phyloP scores from a whole-genome alignment of 2,329 filamentous ascomycete genomes.

The Fusarium xyrophilum region DNA sequence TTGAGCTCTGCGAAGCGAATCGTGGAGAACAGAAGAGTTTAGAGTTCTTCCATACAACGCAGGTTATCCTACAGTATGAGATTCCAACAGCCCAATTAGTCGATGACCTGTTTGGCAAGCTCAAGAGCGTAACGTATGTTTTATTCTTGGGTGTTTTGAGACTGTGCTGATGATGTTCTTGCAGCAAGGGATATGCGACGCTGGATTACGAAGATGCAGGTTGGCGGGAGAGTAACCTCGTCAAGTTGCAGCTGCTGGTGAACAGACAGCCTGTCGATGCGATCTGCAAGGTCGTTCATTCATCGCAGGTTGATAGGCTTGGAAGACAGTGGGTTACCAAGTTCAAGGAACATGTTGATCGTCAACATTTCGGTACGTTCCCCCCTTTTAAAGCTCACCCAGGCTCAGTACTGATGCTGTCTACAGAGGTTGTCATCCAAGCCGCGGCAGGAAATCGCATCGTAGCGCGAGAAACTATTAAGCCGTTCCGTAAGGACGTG shows the following conservation, averaged over 20 bases:
- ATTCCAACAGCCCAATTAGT: slow-evolving; percentile 89
- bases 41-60: slow-evolving; percentile 88
- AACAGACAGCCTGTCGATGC: slow-evolving; percentile 95
- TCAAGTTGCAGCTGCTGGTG: slow-evolving; percentile 90
- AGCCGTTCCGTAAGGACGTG: slow-evolving; percentile 96
- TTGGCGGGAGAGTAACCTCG: slow-evolving; percentile 79
- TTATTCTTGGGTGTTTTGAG: rapidly evolving
- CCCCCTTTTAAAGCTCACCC: not conserved
- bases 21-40: slow-evolving; percentile 86
- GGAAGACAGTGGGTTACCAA: slow-evolving; percentile 90
- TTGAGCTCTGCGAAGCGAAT: slow-evolving; percentile 91
- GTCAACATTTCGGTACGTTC: slow-evolving; percentile 80
- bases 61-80: slow-evolving; percentile 94
- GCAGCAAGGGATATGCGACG: slow-evolving; percentile 85
- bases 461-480: slow-evolving; percentile 91
- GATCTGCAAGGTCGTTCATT: slow-evolving; percentile 87
- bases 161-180: slow-evolving; percentile 1
- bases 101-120: slow-evolving; percentile 95
- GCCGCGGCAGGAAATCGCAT: slow-evolving; percentile 83
- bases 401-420: not conserved
- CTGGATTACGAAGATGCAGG: slow-evolving; percentile 97
- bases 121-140: slow-evolving; percentile 79
- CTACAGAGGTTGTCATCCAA: slow-evolving; percentile 85
- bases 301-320: slow-evolving; percentile 78
- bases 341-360: slow-evolving; percentile 95